Evolutionary conservation across 73 alveolate species (phyloP), one percentile per base, ranked within the genome.

Genomic region (Diophrys appendiculata): DNA sequence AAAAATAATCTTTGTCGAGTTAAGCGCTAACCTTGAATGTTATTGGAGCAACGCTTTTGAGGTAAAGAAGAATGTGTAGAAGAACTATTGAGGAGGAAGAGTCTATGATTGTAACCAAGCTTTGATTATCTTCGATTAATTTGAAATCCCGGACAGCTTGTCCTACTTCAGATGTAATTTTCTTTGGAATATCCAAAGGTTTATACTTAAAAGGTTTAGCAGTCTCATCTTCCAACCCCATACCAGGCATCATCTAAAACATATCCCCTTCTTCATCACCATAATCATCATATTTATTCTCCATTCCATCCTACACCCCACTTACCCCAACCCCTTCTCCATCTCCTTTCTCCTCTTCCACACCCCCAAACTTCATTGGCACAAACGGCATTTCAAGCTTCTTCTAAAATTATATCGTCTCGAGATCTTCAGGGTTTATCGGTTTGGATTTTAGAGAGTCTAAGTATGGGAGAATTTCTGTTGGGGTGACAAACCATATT

Each of bases 11-110:
- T 98, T 95, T 88, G 86, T 87, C 0, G 99, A 99, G 88, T 97
- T 28, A 96, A 1, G 98, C 98, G 24, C 96, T 98, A 0, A 95
- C 73, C 33, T 95, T 95, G 30, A 25, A 93, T 65, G 88, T 95
- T 64, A 92, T 88, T 35, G 97, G 97, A 28, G 97, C 92, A 64
- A 18, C 29, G 52, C 88, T 83, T 76, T 94, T 92, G 52, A 97
- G 84, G 76, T 92, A 88, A 68, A 80, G 64, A 69, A 97, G 88
- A 70, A 94, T 91, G 80, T 96, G 97, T 24, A 97, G 93, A 68
- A 96, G 68, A 0, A 99, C 86, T 64, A 97, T 84, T 27, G 99
- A 94, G 86, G 96, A 99, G 84, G 94, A 96, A 53, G 99, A 99
- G 8, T 99, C 99, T 33, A 95, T 81, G 0, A 96, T 93, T 31